Evolutionary conservation across 208 protist species (phyloP).

Genomic region (Naegleria fowleri): DNA sequence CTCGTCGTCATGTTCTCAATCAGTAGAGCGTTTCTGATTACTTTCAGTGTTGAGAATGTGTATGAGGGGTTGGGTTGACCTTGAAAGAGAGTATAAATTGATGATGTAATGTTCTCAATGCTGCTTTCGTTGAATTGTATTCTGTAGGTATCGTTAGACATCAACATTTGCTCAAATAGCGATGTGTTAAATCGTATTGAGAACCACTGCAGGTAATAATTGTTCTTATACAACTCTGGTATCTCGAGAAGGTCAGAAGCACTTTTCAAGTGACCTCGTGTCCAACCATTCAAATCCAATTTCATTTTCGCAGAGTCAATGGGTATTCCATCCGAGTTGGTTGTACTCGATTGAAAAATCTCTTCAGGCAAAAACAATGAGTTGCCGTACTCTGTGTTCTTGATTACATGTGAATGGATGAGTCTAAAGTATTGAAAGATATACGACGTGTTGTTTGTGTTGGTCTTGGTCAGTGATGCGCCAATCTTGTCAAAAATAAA

Average conservation of each 20-base stretch:
- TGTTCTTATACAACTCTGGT: background rate
- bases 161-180: background rate
- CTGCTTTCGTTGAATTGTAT: too few species aligned
- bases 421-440: background rate
- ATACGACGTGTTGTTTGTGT: background rate
- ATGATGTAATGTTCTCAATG: too few species aligned
- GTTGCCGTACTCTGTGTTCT: background rate
- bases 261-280: background rate
- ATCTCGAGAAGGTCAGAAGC: background rate
- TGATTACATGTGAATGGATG: background rate
- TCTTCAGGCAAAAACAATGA: background rate
- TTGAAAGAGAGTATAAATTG: background rate
- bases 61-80: background rate
- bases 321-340: background rate
- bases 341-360: background rate
- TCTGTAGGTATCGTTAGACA: background rate
- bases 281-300: background rate
- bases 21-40: background rate
- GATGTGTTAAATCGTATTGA: background rate
- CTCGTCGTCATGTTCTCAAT: background rate
- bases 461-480: background rate
- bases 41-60: background rate
- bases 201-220: background rate
- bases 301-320: background rate
- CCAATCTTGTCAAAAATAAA: background rate